These are phyloP conservation scores for Erodium chrysanthum DNA, from an alignment of 441 rosid genomes.

Conservation along the genomic window DNA sequence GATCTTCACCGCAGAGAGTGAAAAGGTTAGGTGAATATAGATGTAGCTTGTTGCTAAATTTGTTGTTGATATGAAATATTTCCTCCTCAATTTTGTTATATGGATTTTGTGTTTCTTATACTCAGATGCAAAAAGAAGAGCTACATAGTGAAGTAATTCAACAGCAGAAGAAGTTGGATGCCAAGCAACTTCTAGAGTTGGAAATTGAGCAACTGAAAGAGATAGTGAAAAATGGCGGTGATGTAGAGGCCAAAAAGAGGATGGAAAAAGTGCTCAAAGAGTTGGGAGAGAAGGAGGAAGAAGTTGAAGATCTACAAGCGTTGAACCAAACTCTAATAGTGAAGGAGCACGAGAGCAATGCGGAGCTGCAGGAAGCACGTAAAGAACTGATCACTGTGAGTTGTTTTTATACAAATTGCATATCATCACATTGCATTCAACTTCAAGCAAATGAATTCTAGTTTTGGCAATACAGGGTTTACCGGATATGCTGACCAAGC, in stretches of 20 bases:
- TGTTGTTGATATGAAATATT: not conserved
- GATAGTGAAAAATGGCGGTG: slow-evolving; percentile 46
- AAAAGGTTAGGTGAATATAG: slow-evolving; percentile 13
- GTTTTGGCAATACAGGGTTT: slow-evolving; percentile 21
- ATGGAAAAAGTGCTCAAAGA: slow-evolving; percentile 48
- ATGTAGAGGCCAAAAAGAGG: slow-evolving; percentile 47
- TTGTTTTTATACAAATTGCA: not conserved
- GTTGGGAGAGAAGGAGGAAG: slow-evolving; percentile 68
- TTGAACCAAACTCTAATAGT: slow-evolving; percentile 66
- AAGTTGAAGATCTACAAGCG: slow-evolving; percentile 52
- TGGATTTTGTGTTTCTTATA: not conserved
- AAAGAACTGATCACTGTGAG: slow-evolving; percentile 44
- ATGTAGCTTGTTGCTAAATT: not conserved
- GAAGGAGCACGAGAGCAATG: slow-evolving; percentile 65
- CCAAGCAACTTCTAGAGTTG: slow-evolving; percentile 26
- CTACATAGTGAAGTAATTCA: slow-evolving; percentile 8
- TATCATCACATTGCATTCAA: not conserved
- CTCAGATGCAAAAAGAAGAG: not conserved
- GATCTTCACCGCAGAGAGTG: slow-evolving; percentile 6
- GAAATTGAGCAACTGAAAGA: slow-evolving; percentile 63
- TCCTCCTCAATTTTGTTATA: not conserved
- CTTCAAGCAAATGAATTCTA: not conserved
- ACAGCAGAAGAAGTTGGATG: slow-evolving; percentile 23
- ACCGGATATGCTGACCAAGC: slow-evolving; percentile 20
- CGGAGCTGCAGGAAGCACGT: slow-evolving; percentile 84